These are phyloP conservation scores for Sordariomycetes sp. DNA, from an alignment of 2,329 filamentous ascomycete genomes.

Conservation along the genomic window DNA sequence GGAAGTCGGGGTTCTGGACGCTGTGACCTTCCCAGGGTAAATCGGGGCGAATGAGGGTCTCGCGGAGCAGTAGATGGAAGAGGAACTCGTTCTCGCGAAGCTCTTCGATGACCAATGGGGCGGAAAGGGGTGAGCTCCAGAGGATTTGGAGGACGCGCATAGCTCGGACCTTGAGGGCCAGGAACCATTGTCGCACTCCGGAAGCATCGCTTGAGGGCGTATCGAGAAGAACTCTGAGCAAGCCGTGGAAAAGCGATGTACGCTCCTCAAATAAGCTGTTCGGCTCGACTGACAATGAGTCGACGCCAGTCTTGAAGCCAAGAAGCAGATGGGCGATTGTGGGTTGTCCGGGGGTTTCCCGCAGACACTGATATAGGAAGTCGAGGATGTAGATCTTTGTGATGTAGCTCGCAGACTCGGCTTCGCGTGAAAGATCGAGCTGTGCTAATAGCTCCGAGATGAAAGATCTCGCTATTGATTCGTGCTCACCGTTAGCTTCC, in stretches of 20 bases:
- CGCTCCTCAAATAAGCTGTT: constrained; percentile 62
- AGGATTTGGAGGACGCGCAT: constrained; percentile 70
- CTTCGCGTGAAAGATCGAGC: constrained; percentile 65
- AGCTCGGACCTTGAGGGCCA: constrained; percentile 58
- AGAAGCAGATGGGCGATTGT: constrained; percentile 86
- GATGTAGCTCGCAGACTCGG: constrained; percentile 62
- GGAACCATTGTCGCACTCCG: constrained; percentile 57
- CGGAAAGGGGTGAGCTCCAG: constrained; percentile 76
- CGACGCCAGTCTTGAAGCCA: constrained; percentile 72
- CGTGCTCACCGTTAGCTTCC: constrained; percentile 69
- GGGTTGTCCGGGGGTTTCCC: constrained; percentile 64
- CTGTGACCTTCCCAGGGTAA: constrained; percentile 66
- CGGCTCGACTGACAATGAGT: constrained; percentile 57
- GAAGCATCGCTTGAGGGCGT: constrained; percentile 57
- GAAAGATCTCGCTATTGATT: constrained; percentile 69
- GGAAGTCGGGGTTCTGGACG: constrained; percentile 55
- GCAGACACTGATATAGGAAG: constrained; percentile 74
- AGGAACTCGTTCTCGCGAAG: constrained; percentile 72
- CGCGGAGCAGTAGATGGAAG: constrained; percentile 65
- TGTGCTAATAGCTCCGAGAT: constrained; percentile 57
- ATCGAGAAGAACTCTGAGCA: constrained; percentile 62
- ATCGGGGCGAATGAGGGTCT: constrained; percentile 60
- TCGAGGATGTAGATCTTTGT: constrained; percentile 80
- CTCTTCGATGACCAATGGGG: constrained; percentile 65
- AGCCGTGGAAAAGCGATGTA: constrained; percentile 73